These are phyloP conservation scores for Trichocomaceae sp. DNA, from an alignment of 2,329 filamentous ascomycete species.

Conservation along the genomic window DNA sequence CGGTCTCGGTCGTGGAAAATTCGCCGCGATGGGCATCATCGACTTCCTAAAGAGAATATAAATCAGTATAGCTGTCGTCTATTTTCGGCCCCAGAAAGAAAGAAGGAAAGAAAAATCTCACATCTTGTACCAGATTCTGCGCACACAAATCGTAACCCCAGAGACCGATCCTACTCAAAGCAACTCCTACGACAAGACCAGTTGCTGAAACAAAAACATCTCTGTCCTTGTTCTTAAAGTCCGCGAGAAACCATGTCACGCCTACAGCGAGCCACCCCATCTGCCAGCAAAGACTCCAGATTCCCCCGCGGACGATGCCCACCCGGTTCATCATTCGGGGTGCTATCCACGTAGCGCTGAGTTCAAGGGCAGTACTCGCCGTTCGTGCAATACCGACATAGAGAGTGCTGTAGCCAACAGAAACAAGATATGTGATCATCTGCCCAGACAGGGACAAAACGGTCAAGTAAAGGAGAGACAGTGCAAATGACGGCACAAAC, in stretches of 20 bases:
- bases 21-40: conserved; percentile 53
- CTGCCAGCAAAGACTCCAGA: conserved; percentile 67
- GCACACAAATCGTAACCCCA: conserved; percentile 57
- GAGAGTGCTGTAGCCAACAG: conserved; percentile 43
- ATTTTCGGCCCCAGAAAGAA: background rate
- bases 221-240: conserved; percentile 18
- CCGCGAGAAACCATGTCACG: conserved; percentile 38
- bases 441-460: conserved; percentile 50
- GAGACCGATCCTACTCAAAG: conserved; percentile 54
- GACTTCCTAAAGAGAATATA: conserved; percentile 41
- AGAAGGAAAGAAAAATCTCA: conserved; percentile 20
- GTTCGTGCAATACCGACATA: conserved; percentile 44
- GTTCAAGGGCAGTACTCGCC: conserved; percentile 46
- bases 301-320: conserved; percentile 56
- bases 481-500: conserved; percentile 43
- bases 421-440: conserved; percentile 51
- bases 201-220: conserved; percentile 33
- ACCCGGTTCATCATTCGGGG: conserved; percentile 47
- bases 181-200: conserved; percentile 46
- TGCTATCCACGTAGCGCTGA: conserved; percentile 49
- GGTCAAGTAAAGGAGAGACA: conserved; percentile 49
- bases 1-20: conserved; percentile 63
- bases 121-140: conserved; percentile 57
- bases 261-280: conserved; percentile 48
- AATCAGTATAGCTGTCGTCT: no score